Base-by-base conservation (phyloP, 169 alveolate species). In the Miamiensis avidus region DNA sequence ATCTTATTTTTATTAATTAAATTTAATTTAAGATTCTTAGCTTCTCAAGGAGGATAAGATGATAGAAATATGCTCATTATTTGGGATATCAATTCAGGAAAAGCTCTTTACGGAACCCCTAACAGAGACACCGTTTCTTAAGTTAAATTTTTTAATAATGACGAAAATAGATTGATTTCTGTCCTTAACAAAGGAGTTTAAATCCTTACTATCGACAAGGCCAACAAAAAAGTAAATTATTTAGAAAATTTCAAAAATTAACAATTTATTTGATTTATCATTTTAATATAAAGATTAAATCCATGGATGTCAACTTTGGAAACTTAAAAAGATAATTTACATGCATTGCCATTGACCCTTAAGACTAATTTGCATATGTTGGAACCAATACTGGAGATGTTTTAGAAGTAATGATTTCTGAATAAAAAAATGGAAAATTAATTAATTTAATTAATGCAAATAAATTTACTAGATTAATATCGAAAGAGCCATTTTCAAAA, bases 321-420 rank as follows among this genome's bases (percentile, higher is more conserved):
- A 94, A 94, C 76, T 83, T 97, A 27, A 96, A 94, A 85, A 82
- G 99, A 65, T 85, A 89, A 69, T 91, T 93, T 85, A 86, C 94
- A 29, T 89, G 95, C 82, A 86, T 91, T 34, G 92, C 91, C 72
- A 93, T 96, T 49, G 96, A 95, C 78, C 95, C 96, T 27, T 90
- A 89, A 34, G 98, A 97, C 91, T 74, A 88, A 83, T 85, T 89
- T 31, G 98, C 97, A 26, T 96, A 96, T 94, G 88, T 95, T 64
- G 98, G 98, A 32, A 97, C 98, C 29, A 93, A 90, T 82, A 94
- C 98, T 33, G 99, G 99, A 65, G 98, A 97, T 88, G 88, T 95
- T 31, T 89, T 95, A 75, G 97, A 95, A 93, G 91, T 92, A 31
- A 83, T 69, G 6, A 34, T 49, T 49, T 49, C 4, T 49, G 26